Evolutionary conservation across 257 asterid genomes (phyloP), one percentile per base, ranked within the genome.

Genomic region (Echites panduratus): DNA sequence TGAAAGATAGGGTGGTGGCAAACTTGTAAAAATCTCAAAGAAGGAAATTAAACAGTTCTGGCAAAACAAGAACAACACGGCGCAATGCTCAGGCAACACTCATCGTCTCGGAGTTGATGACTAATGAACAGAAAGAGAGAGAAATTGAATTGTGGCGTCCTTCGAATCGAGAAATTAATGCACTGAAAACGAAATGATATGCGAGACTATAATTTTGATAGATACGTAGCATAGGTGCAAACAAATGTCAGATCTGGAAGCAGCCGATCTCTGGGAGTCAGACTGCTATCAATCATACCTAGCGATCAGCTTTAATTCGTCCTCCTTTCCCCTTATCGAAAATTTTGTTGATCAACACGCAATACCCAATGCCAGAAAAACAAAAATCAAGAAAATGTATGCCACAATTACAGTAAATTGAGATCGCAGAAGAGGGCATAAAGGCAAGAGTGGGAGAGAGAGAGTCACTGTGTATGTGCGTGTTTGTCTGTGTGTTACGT

Each of bases 381-480:
- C 49, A 22, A 24, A 67, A 24, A 10, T 47, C 54, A 45, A 53
- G 9, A 27, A 68, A 44, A 50, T 27, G 53, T 22, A 22, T 13
- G 72, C 2, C 13, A 45, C 17, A 44, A 44, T 41, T 32, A 64
- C 64, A 53, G 10, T 40, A 57, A 53, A 48, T 53, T 12, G 41
- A 80, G 76, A 49, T 62, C 72, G 78, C 74, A 59, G 77, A 62
- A 66, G 75, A 72, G 19, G 26, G 75, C 45, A 70, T 38, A 44
- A 12, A 29, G 8, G 70, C 29, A 27, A 70, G 58, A 16, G 27
- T 5, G 78, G 24, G 54, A 49, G 62, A 41, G 59, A 49, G 53
- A 59, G 58, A 52, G 22, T 16, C 26, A 53, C 10, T 6, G 22
- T 9, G 22, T 11, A 27, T 53, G 58, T 52, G 9, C 11, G 58